phyloP scores from a whole-genome alignment of 1,284 basidiomycete genomes.

The Ustilago tritici region DNA sequence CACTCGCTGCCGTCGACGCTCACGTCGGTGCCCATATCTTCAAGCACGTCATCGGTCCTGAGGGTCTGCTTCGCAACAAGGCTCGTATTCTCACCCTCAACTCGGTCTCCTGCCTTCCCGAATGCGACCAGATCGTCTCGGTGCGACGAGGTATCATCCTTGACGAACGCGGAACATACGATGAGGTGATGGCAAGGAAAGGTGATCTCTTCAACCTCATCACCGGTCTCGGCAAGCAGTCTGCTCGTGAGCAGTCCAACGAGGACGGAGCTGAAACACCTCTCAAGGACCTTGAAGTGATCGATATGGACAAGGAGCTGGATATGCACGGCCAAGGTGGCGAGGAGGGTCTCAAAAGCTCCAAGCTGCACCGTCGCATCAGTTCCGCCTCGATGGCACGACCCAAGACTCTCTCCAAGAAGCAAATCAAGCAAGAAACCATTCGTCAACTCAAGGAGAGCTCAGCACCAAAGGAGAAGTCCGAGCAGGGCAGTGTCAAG shows the following conservation, averaged over 20 bases:
- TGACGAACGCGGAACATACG: slow-evolving; percentile 77
- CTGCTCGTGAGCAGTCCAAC: slow-evolving; percentile 47
- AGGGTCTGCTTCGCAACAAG: slow-evolving; percentile 57
- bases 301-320: slow-evolving; percentile 51
- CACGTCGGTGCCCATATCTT: slow-evolving; percentile 69
- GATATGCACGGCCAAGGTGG: slow-evolving; percentile 45
- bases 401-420: slow-evolving; percentile 56
- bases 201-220: slow-evolving; percentile 74
- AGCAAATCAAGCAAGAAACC: slow-evolving; percentile 62
- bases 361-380: slow-evolving; percentile 57
- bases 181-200: slow-evolving; percentile 74
- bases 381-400: slow-evolving; percentile 55
- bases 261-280: slow-evolving; percentile 37
- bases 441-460: slow-evolving; percentile 66
- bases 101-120: slow-evolving; percentile 74
- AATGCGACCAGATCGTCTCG: slow-evolving; percentile 76
- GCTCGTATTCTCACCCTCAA: slow-evolving; percentile 69
- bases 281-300: slow-evolving; percentile 42
- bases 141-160: slow-evolving; percentile 78
- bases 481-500: slow-evolving; percentile 63
- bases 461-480: slow-evolving; percentile 60
- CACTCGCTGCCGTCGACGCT: slow-evolving; percentile 75
- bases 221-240: slow-evolving; percentile 69
- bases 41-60: slow-evolving; percentile 62
- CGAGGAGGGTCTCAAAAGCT: slow-evolving; percentile 52